Evolutionary conservation across 2,329 filamentous ascomycete genomes (phyloP).

Genomic region (Corynespora cassiicola): DNA sequence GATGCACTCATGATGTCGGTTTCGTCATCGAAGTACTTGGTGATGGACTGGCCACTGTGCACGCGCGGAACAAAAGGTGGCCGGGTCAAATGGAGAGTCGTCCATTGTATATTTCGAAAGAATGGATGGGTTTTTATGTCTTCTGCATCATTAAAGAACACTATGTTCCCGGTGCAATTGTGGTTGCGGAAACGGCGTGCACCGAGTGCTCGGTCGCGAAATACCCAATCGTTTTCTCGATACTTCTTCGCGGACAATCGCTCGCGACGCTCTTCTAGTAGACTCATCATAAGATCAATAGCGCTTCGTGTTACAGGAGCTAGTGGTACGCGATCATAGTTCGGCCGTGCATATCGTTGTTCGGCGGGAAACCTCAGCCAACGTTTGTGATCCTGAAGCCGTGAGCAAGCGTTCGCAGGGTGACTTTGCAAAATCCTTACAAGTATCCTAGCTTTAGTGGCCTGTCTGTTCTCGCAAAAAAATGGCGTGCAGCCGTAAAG

Average conservation of each 20-base stretch:
- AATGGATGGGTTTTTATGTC: slow-evolving; percentile 91
- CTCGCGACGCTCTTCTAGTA: slow-evolving; percentile 76
- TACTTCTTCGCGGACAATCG: slow-evolving; percentile 82
- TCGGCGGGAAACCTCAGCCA: slow-evolving; percentile 74
- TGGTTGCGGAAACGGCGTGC: slow-evolving; percentile 31
- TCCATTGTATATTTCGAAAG: slow-evolving; percentile 82
- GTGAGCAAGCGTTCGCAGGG: slow-evolving; percentile 15
- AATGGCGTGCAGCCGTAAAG: slow-evolving; percentile 93
- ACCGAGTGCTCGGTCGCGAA: slow-evolving; percentile 29
- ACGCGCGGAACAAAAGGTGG: slow-evolving; percentile 86
- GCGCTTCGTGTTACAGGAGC: slow-evolving; percentile 70
- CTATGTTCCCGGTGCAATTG: slow-evolving; percentile 63
- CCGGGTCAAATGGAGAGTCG: slow-evolving; percentile 69
- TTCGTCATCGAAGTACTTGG: slow-evolving; percentile 89
- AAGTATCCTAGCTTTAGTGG: slow-evolving; percentile 86
- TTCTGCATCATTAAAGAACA: slow-evolving; percentile 82
- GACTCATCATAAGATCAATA: slow-evolving; percentile 74
- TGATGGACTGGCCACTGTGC: slow-evolving; percentile 57
- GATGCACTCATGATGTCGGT: slow-evolving; percentile 63
- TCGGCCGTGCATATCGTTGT: slow-evolving; percentile 60
- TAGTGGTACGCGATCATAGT: slow-evolving; percentile 48
- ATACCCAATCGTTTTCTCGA: slow-evolving; percentile 65
- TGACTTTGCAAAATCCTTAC: slow-evolving; percentile 53
- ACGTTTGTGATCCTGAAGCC: slow-evolving; percentile 68
- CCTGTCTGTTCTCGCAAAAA: slow-evolving; percentile 77